phyloP scores from a whole-genome alignment of 1,284 basidiomycete genomes.

The Sanghuangporus baumii region DNA sequence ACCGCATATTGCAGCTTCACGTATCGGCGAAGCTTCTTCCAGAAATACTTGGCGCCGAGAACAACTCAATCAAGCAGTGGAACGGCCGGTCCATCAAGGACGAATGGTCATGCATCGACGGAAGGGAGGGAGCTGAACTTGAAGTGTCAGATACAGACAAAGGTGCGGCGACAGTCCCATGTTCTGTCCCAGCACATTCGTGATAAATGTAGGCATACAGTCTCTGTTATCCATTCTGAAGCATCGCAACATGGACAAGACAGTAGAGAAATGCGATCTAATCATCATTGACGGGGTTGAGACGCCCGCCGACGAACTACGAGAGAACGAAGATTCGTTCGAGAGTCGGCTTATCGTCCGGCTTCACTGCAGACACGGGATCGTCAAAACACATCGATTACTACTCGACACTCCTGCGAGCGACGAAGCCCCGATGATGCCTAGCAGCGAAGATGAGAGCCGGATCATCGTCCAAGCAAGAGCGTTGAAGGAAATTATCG shows the following conservation, averaged over 20 bases:
- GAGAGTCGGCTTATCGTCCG: constrained; percentile 68
- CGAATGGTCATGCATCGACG: constrained; percentile 4
- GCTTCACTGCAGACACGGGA: constrained; percentile 79
- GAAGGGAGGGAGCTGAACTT: constrained; percentile 22
- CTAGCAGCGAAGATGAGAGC: constrained; percentile 52
- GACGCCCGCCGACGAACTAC: constrained; percentile 25
- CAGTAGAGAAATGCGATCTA: constrained; percentile 69
- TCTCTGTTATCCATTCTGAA: constrained; percentile 65
- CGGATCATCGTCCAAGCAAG: constrained; percentile 63
- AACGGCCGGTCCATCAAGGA: constrained; percentile 23
- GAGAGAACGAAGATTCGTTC: constrained; percentile 50
- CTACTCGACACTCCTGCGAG: constrained; percentile 51
- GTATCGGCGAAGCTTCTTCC: constrained; percentile 64
- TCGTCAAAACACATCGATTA: constrained; percentile 73
- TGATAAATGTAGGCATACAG: constrained; percentile 31
- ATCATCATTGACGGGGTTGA: constrained; percentile 52
- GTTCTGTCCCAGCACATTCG: neutral
- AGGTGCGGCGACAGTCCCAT: constrained; percentile 36
- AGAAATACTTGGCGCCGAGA: constrained; percentile 47
- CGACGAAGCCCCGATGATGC: constrained; percentile 55
- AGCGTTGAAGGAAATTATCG: constrained; percentile 68
- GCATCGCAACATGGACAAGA: constrained; percentile 67
- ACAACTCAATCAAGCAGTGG: constrained; percentile 9
- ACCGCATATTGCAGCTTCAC: constrained; percentile 79
- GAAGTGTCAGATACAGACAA: constrained; percentile 61